Conservation (phyloP, 257 asterid species). For the Solanum peruvianum region DNA sequence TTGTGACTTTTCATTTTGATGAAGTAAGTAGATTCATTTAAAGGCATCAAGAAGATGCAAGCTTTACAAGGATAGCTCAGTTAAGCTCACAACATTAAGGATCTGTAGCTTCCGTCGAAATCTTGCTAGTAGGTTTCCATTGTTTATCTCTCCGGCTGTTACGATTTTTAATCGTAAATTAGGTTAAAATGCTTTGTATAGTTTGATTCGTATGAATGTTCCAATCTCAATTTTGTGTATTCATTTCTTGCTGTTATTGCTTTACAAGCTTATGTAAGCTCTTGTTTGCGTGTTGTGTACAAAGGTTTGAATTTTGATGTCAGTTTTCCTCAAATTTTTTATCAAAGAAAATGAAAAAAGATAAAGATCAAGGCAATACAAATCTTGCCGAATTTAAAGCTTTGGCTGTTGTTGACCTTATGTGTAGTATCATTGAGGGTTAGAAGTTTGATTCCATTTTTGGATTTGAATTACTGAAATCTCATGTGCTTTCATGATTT, state of each 20-base stretch:
- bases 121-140: background rate
- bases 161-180: background rate
- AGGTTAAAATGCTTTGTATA: background rate
- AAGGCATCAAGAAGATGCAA: background rate
- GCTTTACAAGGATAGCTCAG: background rate
- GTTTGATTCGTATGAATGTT: background rate
- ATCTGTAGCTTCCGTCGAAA: background rate
- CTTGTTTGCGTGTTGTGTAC: background rate
- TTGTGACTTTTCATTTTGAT: background rate
- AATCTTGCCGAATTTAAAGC: background rate
- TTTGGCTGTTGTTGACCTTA: background rate
- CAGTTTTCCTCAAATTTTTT: background rate
- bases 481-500: background rate
- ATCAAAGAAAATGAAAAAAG: background rate
- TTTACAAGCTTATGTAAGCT: background rate
- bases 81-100: background rate
- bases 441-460: background rate
- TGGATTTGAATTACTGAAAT: background rate
- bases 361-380: background rate
- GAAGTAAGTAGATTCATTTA: background rate
- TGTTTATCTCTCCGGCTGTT: background rate
- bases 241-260: background rate
- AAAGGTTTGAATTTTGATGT: background rate
- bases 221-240: background rate
- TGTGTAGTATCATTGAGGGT: background rate